Evolutionary conservation across 164 flowering plant species (phyloP), one percentile per base, ranked within the genome.

Genomic region (Vitis cinerea): DNA sequence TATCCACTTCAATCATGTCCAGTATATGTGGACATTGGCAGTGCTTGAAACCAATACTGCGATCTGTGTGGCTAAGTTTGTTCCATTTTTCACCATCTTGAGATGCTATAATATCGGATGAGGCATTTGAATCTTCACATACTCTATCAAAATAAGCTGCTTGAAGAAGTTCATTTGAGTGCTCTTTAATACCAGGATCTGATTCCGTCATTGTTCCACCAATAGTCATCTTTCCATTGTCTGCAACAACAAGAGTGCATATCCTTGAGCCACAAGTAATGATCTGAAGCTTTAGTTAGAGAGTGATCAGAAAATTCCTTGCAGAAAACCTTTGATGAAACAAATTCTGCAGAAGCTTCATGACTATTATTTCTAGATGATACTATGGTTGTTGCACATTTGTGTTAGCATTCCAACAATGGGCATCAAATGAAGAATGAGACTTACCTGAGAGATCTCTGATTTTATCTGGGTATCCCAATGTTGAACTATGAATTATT

Each of bases 401-500:
- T 54, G 52, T 50, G 27, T 17, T 65, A 37, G 64, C 75, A 72
- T 53, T 65, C 53, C 61, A 73, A 51, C 60, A 49, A 62, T 15
- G 49, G 57, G 29, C 23, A 53, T 52, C 64, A 59, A 14, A 17
- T 11, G 44, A 9, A 57, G 67, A 71, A 59, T 59, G 52, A 44
- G 62, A 62, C 62, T 64, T 64, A 19, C 27, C 51, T 9, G 27
- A 14, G 1, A 61, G 16, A 60, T n/a, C 37, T 56, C 71, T 31
- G 23, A 47, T 8, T 59, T 58, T 3, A 50, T 55, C 62, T 69
- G 67, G 37, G 60, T 13, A 16, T 10, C 55, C 17, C 12, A 14
- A 2, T 48, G 63, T 61, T 44, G 51, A 59, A 37, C 44, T 17
- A 50, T 54, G 63, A 49, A 47, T 50, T 2, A 56, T 15, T 49